Evolutionary conservation across 169 alveolate species (phyloP).

Genomic region (Plasmodium vivax): DNA sequence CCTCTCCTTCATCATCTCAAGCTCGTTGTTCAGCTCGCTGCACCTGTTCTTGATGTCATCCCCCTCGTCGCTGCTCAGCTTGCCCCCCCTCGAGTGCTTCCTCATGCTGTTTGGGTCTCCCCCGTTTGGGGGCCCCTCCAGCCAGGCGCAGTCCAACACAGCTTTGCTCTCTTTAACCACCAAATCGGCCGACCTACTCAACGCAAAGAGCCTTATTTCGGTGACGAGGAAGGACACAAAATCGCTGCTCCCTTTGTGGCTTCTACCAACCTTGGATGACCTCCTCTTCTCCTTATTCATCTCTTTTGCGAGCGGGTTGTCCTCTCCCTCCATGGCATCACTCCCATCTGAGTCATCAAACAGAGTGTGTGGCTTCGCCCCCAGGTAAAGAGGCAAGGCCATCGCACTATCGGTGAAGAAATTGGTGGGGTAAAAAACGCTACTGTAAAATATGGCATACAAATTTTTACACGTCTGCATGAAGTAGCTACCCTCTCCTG

Average conservation of each 20-base stretch:
- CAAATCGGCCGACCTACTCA: conserved; percentile 41
- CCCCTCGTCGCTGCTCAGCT: background rate
- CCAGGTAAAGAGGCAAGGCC: conserved; percentile 11
- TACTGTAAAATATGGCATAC: conserved; percentile 45
- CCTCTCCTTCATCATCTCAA: conserved; percentile 31
- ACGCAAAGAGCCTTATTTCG: conserved; percentile 28
- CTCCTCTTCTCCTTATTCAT: background rate
- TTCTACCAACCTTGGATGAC: background rate
- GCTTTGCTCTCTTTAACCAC: conserved; percentile 4
- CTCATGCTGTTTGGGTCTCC: background rate
- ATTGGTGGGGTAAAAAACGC: conserved; percentile 42
- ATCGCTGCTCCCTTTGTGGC: background rate
- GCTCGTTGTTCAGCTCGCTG: conserved; percentile 28
- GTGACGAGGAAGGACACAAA: conserved; percentile 33
- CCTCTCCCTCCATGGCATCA: background rate
- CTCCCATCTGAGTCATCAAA: background rate
- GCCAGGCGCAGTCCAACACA: background rate
- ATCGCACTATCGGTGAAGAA: background rate
- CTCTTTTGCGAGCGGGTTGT: background rate
- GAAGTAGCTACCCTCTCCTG: conserved; percentile 42
- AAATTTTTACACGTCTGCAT: background rate
- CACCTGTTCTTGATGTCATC: background rate
- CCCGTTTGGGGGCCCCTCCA: background rate
- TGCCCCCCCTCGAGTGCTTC: background rate
- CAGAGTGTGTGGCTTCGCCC: background rate